These are phyloP conservation scores for Pseudisothecium myosuroides DNA, from an alignment of 225 moss, liverwort and hornwort species.

Conservation along the genomic window DNA sequence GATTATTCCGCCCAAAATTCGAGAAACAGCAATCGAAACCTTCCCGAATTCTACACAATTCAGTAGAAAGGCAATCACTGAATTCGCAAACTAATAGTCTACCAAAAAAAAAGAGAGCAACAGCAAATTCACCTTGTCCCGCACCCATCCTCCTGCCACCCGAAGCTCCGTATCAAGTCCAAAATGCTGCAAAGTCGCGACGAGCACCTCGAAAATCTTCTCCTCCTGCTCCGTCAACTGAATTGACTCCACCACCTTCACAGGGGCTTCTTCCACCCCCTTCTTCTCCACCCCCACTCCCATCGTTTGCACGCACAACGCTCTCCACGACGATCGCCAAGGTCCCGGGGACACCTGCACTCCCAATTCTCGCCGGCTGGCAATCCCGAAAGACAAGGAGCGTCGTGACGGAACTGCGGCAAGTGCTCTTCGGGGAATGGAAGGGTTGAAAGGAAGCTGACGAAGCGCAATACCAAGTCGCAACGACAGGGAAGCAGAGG, in stretches of 20 bases:
- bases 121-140: conserved; percentile 54
- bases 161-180: conserved; percentile 67
- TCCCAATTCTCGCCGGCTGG: neutral
- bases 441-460: neutral
- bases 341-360: neutral
- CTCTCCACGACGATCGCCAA: neutral
- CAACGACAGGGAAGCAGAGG: neutral
- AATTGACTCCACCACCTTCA: conserved; percentile 37
- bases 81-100: too few relatives aligned
- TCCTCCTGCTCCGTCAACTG: conserved; percentile 59
- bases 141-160: conserved; percentile 96
- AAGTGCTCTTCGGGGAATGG: neutral
- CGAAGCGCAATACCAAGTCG: neutral
- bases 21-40: neutral
- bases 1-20: neutral
- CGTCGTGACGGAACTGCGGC: neutral
- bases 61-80: neutral
- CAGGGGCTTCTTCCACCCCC: neutral
- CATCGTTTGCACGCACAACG: neutral
- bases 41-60: neutral
- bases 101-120: neutral
- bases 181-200: conserved; percentile 58
- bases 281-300: neutral
- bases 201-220: conserved; percentile 47
- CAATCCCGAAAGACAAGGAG: neutral